Evolutionary conservation across 306 rosid species (phyloP).

Genomic region (Crotalaria pallida): DNA sequence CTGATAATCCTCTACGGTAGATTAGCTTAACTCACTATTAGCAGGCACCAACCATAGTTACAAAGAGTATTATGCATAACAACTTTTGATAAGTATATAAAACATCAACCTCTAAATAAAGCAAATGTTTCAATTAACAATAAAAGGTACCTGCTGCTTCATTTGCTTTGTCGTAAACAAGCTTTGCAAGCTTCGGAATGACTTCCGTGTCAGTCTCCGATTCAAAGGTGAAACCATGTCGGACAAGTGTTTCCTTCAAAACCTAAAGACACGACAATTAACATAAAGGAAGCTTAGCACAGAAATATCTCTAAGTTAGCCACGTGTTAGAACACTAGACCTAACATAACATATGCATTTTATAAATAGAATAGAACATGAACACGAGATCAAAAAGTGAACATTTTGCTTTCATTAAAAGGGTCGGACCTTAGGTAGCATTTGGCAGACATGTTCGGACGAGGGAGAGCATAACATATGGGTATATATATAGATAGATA

Average conservation of each 20-base stretch:
- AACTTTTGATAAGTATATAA: background rate
- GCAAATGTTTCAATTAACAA: background rate
- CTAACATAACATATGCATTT: too few species aligned
- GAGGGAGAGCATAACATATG: too few species aligned
- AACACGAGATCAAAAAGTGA: background rate
- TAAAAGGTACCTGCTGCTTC: slow-evolving; percentile 61
- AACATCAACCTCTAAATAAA: background rate
- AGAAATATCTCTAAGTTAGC: background rate
- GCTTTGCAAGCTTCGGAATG: slow-evolving; percentile 96
- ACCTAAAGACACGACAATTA: slow-evolving; percentile 38
- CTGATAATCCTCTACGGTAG: background rate
- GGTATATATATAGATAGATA: too few species aligned
- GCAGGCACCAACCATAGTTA: background rate
- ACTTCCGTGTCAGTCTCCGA: slow-evolving; percentile 98
- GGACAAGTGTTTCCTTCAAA: slow-evolving; percentile 70
- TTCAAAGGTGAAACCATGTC: slow-evolving; percentile 80
- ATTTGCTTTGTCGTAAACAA: slow-evolving; percentile 81
- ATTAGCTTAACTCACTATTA: background rate
- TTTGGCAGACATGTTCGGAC: too few species aligned
- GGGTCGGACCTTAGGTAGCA: too few species aligned
- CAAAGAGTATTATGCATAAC: background rate
- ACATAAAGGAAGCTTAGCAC: background rate
- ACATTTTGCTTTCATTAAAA: too few species aligned
- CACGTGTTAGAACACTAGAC: too few species aligned
- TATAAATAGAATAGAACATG: background rate